Evolutionary conservation across 306 rosid genomes (phyloP), one percentile per base, ranked within the genome.

Genomic region (Trifolium dubium): DNA sequence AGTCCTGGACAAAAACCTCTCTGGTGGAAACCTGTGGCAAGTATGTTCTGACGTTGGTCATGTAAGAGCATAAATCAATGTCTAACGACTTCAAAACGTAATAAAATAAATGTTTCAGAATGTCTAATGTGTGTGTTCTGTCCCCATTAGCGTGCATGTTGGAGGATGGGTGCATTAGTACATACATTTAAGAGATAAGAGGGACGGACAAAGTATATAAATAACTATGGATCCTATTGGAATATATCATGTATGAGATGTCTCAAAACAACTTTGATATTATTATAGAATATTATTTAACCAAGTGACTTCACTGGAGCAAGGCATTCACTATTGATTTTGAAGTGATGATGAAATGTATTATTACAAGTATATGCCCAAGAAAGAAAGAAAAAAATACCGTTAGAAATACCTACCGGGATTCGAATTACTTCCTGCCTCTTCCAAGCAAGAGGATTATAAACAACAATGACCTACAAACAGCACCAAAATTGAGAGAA

Each of bases 371-470:
- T 46, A 28, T 76, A 62, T 46, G 8, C 51, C 28, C 10, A 10
- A 44, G 17, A 53, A 59, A 28, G 17, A 29, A 18, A 10, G 51
- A 61, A 51, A 19, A 44, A 64, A 46, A 62, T 40, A 76, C 4
- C 40, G 70, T 59, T 35, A 34, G 40, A 71, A 72, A 64, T 64
- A 83, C 98, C 79, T 81, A 92, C 98, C 17, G 98, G 96, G 75
- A 92, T 87, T 85, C 85, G 89, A 71, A 92, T 77, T 15, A 88
- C 77, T 75, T 92, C 98, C 80, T 87, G 84, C 80, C 96, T 88
- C 78, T 81, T 85, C 96, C 96, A 88, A 71, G 91, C 98, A 55
- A 92, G 85, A 64, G 98, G 82, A 49, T 92, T 92, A 74, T 92
- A 92, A 66, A 92, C 89, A 76, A 92, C 85, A 79, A 92, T 80